A percentile compares a stretch with the other conserved stretches of the same genome.
Conservation (phyloP, 2,329 filamentous ascomycete genomes). For the Colletotrichum caudatum region DNA sequence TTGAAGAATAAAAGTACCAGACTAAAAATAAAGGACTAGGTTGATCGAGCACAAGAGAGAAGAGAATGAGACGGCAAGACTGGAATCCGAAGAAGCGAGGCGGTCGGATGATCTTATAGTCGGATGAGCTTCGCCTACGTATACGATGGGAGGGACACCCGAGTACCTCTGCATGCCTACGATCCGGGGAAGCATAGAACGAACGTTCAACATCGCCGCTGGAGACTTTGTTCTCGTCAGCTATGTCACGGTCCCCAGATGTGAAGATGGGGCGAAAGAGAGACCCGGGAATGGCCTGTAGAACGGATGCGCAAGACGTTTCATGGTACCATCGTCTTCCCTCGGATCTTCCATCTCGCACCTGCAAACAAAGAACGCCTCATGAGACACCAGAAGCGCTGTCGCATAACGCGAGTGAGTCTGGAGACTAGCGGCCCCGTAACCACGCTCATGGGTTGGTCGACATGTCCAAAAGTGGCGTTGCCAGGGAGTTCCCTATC, state of each 20-base stretch:
- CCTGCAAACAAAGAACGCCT: not conserved
- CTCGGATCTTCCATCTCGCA: not conserved
- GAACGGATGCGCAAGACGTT: constrained; percentile 1
- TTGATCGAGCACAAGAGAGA: constrained; percentile 22
- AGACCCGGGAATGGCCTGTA: not conserved
- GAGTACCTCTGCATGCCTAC: not conserved
- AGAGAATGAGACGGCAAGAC: constrained; percentile 13
- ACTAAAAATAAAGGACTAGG: not conserved
- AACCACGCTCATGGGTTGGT: not conserved
- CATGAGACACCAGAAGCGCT: not conserved
- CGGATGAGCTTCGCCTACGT: not conserved
- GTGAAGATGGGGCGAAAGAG: not conserved
- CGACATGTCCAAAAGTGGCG: constrained; percentile 2
- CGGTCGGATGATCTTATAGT: constrained; percentile 26
- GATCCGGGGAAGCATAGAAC: not conserved
- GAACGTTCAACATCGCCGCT: constrained; percentile 10
- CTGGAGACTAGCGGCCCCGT: not conserved
- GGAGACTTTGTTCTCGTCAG: not conserved
- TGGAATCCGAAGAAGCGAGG: not conserved
- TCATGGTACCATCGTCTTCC: constrained; percentile 6
- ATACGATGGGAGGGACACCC: not conserved
- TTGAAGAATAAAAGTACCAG: not conserved
- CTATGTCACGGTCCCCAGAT: not conserved
- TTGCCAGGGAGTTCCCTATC: constrained; percentile 11
- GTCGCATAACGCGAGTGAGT: too few species aligned